Evolutionary conservation across 306 rosid species (phyloP), one percentile per base, ranked within the genome.

Genomic region (Prunus kanzakura): DNA sequence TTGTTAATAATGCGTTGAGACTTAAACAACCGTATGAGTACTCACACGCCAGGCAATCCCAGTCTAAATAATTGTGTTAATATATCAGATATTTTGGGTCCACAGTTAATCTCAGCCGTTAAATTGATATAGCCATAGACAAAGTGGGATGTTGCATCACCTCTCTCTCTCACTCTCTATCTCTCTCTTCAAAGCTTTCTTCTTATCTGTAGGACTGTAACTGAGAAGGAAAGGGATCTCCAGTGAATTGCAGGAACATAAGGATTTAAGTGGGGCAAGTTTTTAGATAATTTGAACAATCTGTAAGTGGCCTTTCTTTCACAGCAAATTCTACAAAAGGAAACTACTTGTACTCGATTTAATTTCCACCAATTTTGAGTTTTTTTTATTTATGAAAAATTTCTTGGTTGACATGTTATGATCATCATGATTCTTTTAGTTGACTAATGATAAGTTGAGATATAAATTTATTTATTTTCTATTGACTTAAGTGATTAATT

Each of bases 241-340:
- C 71, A 66, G 3, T n/a, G 18, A 66, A 41, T 10, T 41, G 30
- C 71, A 66, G 52, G 41, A 47, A 41, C 30, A 8, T n/a, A 12
- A 66, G 43, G 43, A 38, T 7, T 6, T 7, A 6, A 7, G 43
- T 6, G 43, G 43, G 43, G 71, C 30, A 66, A n/a, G 52, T n/a
- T 66, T 38, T 38, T 41, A 41, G 52, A 41, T 41, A 66, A 47
- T 41, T 65, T 65, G 69, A 65, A 47, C 11, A 66, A 41, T 66
- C 71, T 66, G 71, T 66, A 66, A 66, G 71, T 66, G n/a, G 11
- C 29, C 71, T 66, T 4, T 11, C 52, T 20, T 25, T 66, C n/a
- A 41, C 4, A 65, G 27, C 4, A 38, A n/a, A 66, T 66, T 23
- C 2, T 16, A 14, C 8, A 41, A 4, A 38, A 19, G 16, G 9